Base-by-base conservation (phyloP, 441 rosid genomes). In the Sinapis alba region DNA sequence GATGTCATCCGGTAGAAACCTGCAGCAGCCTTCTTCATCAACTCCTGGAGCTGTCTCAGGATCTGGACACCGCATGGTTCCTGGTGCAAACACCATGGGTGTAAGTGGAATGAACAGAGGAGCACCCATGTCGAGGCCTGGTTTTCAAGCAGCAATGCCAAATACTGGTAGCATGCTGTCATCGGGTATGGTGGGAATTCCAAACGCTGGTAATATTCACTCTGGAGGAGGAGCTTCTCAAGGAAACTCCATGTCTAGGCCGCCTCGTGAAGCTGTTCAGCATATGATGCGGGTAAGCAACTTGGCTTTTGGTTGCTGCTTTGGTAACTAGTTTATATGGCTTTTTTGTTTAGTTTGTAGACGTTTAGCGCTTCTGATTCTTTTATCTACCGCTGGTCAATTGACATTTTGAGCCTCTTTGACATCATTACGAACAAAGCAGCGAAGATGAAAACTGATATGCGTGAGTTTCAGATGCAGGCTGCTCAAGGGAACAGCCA, bases 41-140 rank as follows among this genome's bases (percentile, higher is more conserved):
- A 86, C 83, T 75, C 78, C 97, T 36, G 97, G 94, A 73, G 72
- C 87, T 78, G 81, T 82, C 70, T 76, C 95, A 69, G 95, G 96
- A 73, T 78, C 86, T 83, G 86, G 90, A 76, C 87, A 71, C 69
- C 93, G 89, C 72, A 70, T 84, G 79, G 83, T 84, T 75, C 80
- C 91, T 36, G 84, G 89, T 87, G 97, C 96, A 81, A 97, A 87
- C 83, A 84, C 89, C 66, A 81, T 87, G 85, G 95, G 97, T 64
- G 73, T 83, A 73, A 79, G 84, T 77, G 97, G 94, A 69, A 79
- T 82, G 78, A 87, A 85, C 77, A 91, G 98, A 80, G 83, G 72
- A 82, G 78, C 96, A 90, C 87, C 96, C 71, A 64, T 86, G 78
- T 69, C 99, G 53, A 89, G 97, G 79, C 92, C 98, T 56, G 97